Evolutionary conservation across 2,329 filamentous ascomycete species (phyloP), one percentile per base, ranked within the genome.

Genomic region (Pseudocercospora macadamiae): DNA sequence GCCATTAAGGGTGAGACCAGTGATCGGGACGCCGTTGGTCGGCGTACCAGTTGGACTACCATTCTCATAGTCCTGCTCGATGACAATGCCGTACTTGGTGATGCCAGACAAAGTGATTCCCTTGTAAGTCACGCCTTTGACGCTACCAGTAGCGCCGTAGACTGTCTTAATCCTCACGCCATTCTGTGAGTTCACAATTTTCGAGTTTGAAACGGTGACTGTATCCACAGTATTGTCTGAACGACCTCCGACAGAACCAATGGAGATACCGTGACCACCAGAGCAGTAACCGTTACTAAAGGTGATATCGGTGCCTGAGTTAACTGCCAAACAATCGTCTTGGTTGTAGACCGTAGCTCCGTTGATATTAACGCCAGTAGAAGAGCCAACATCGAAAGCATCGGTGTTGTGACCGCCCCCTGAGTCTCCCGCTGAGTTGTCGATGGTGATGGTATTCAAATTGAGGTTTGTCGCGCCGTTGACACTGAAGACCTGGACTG

Each of bases 11-110:
- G 73, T 77, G 5, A 84, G 64, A 6, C 73, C 77, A 12, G 80
- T 83, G 68, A 83, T 83, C 12, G 80, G 80, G 16, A 83, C 78
- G 37, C 80, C 79, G 26, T 45, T 53, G 36, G 61, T 64, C 14
- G 59, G 59, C 32, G 49, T 66, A 25, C 59, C 61, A 6, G 73
- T 77, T 3, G 77, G 75, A 39, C 76, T 75, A 49, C 78, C 77
- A 61, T 80, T 80, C 63, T 77, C 71, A 65, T 84, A 85, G 69
- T 85, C 81, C 73, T 86, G 84, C 69, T 85, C 74, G 57, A 86
- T 79, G 52, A 85, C 75, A 59, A 86, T 79, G 44, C 80, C 83
- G 68, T 85, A 83, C 23, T 78, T 74, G 53, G 78, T 70, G 66
- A 84, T 83, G 37, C 72, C 70, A 44, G 73, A 76, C 2, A 85